Conservation (phyloP, 176 grass and related monocot species). For the Echinochloa phyllopogon region DNA sequence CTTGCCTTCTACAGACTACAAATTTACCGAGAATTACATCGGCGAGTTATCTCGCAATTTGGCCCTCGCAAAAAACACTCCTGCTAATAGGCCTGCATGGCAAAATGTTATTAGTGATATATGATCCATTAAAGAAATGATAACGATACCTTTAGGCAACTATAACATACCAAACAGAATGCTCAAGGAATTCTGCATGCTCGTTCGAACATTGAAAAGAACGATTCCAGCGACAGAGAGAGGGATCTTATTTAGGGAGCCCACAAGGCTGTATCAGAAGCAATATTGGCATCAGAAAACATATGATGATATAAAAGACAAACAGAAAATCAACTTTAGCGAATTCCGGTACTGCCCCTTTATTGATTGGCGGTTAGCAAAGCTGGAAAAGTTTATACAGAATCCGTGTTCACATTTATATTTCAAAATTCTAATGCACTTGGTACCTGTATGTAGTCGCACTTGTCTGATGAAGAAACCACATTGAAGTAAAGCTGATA, state of each 20-base stretch:
- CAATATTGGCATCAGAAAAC: conserved; percentile 29
- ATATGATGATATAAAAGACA: not conserved
- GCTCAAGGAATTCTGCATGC: conserved; percentile 79
- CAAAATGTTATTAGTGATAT: conserved; percentile 19
- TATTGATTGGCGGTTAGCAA: not conserved
- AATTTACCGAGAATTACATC: conserved; percentile 34
- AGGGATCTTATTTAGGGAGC: conserved; percentile 96
- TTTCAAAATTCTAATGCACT: not conserved
- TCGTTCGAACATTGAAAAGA: conserved; percentile 86
- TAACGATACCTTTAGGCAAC: not conserved
- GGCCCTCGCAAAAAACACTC: conserved; percentile 82
- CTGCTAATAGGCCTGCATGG: conserved; percentile 73
- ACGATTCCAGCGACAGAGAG: conserved; percentile 82
- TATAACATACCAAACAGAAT: conserved; percentile 77
- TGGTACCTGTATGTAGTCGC: conserved; percentile 92
- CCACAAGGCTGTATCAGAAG: conserved; percentile 74
- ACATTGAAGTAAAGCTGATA: conserved; percentile 97
- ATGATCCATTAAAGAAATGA: not conserved
- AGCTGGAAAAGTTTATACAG: not conserved
- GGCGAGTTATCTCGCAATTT: conserved; percentile 64
- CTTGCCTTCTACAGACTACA: conserved; percentile 26
- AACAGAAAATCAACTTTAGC: not conserved
- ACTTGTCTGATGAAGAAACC: conserved; percentile 97
- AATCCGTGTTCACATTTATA: not conserved
- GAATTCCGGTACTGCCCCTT: not conserved